These are phyloP conservation scores for Phlebiopsis flavidoalba DNA, from an alignment of 768 basidiomycete species.

Conservation along the genomic window DNA sequence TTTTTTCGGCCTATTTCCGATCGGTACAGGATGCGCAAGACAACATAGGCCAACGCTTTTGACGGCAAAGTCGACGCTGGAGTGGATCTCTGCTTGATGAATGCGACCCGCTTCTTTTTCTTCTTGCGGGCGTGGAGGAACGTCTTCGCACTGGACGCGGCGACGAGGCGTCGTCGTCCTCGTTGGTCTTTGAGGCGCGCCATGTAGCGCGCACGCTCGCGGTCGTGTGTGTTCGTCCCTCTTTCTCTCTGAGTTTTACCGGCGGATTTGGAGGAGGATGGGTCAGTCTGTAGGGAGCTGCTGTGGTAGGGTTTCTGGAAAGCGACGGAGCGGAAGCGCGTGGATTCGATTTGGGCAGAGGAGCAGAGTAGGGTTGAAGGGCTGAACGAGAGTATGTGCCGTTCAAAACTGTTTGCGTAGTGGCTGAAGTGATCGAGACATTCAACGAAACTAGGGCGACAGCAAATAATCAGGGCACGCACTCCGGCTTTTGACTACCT, in stretches of 20 bases:
- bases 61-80: constrained; percentile 62
- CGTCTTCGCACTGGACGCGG: constrained; percentile 44
- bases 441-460: neutral
- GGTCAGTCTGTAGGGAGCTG: constrained; percentile 39
- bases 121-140: constrained; percentile 82
- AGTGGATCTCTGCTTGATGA: constrained; percentile 92
- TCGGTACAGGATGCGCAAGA: constrained; percentile 65
- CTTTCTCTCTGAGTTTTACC: constrained; percentile 17
- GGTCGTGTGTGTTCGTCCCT: constrained; percentile 43
- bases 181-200: constrained; percentile 47
- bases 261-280: constrained; percentile 14
- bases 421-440: constrained; percentile 41
- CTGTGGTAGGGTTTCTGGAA: constrained; percentile 79
- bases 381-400: constrained; percentile 68
- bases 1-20: constrained; percentile 36
- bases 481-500: constrained; percentile 60
- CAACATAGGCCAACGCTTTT: constrained; percentile 92
- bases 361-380: too few relatives aligned
- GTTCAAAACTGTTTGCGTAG: constrained; percentile 69
- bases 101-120: constrained; percentile 77
- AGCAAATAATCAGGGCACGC: neutral
- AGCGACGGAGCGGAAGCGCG: constrained; percentile 89
- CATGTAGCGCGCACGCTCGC: constrained; percentile 38
- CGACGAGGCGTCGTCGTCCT: constrained; percentile 36
- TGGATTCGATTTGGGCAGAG: constrained; percentile 81